These are phyloP conservation scores for Podospora pseudoanserina DNA, from an alignment of 495 filamentous ascomycete genomes.

Conservation along the genomic window DNA sequence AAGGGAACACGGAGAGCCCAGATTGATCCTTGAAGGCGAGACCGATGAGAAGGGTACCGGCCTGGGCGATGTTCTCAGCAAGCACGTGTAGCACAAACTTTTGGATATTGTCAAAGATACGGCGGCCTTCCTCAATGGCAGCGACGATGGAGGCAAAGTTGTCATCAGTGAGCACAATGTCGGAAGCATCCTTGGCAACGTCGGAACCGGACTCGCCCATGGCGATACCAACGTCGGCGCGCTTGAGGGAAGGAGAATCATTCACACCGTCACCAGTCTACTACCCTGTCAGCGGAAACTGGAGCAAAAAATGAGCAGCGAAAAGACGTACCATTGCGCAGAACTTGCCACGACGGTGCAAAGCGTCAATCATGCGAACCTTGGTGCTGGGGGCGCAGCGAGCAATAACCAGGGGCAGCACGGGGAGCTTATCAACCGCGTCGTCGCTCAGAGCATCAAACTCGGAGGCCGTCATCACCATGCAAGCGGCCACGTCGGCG, in stretches of 20 bases:
- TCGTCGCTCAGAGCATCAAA: slow-evolving; percentile 58
- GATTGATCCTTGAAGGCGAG: slow-evolving; percentile 65
- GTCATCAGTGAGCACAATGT: slow-evolving; percentile 84
- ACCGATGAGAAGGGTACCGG: slow-evolving; percentile 65
- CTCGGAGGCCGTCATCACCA: slow-evolving; percentile 60
- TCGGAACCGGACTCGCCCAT: slow-evolving; percentile 83
- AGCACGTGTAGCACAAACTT: slow-evolving; percentile 76
- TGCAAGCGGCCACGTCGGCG: slow-evolving; percentile 47
- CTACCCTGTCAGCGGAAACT: not conserved
- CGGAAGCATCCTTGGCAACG: slow-evolving; percentile 80
- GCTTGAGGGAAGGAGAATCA: slow-evolving; percentile 71
- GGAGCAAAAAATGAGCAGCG: no score
- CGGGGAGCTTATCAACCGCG: slow-evolving; percentile 54
- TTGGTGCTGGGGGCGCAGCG: slow-evolving; percentile 65
- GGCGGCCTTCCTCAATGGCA: slow-evolving; percentile 68
- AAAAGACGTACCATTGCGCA: slow-evolving; percentile 54
- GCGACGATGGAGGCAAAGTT: slow-evolving; percentile 78
- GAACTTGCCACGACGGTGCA: slow-evolving; percentile 57
- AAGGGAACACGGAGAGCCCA: slow-evolving; percentile 66
- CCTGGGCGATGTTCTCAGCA: slow-evolving; percentile 71
- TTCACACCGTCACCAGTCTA: slow-evolving; percentile 76
- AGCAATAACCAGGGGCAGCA: slow-evolving; percentile 61
- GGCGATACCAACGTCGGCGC: slow-evolving; percentile 79
- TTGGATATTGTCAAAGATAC: slow-evolving; percentile 77
- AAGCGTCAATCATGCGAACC: slow-evolving; percentile 63